Evolutionary conservation across 2,329 filamentous ascomycete genomes (phyloP).

Genomic region (Alternaria atra): DNA sequence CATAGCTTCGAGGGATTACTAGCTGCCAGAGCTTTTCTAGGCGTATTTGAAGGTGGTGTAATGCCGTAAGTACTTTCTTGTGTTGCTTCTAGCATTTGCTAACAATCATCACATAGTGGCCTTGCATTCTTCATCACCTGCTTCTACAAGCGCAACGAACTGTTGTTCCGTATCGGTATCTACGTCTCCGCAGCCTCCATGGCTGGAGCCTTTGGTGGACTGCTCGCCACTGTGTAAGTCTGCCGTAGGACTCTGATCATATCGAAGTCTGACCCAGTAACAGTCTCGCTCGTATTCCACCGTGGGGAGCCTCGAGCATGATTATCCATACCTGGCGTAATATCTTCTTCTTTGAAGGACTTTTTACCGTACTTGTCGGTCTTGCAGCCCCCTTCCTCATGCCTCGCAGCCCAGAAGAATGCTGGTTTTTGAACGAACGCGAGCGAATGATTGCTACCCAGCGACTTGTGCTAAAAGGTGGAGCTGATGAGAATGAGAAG

Average conservation of each 20-base stretch:
- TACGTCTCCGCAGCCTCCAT: conserved; percentile 65
- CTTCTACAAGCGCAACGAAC: conserved; percentile 66
- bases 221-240: conserved; percentile 63
- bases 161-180: conserved; percentile 65
- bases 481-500: conserved; percentile 56
- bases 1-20: conserved; percentile 58
- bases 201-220: conserved; percentile 66
- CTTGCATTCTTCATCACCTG: conserved; percentile 65
- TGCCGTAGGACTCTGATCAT: neutral
- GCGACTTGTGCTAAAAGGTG: conserved; percentile 62
- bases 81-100: neutral
- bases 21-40: conserved; percentile 60
- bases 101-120: conserved; percentile 44
- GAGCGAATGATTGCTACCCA: conserved; percentile 64
- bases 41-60: conserved; percentile 66
- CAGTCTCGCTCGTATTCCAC: conserved; percentile 56
- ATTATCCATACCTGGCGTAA: conserved; percentile 57
- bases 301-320: conserved; percentile 59
- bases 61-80: conserved; percentile 56
- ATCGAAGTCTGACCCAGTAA: neutral
- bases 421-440: conserved; percentile 62
- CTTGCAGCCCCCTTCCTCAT: conserved; percentile 61
- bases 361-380: conserved; percentile 62
- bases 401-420: conserved; percentile 60
- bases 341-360: conserved; percentile 71